Evolutionary conservation across 2,329 filamentous ascomycete genomes (phyloP).

Genomic region (Chalara sp.): DNA sequence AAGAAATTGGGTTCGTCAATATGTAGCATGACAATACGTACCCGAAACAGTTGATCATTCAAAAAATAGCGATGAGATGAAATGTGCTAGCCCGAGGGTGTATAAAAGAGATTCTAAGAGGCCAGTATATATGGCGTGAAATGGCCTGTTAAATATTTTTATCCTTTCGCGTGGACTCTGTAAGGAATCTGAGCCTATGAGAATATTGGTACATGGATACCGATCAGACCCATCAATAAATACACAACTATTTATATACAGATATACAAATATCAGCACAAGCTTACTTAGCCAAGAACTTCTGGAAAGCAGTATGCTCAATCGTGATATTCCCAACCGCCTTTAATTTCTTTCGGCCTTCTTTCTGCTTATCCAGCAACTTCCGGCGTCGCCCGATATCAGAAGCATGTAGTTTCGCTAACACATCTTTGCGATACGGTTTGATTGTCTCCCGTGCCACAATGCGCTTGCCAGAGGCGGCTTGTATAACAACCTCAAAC

Average conservation of each 20-base stretch:
- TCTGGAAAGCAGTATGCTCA: conserved; percentile 91
- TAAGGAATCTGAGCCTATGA: too few relatives aligned
- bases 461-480: conserved; percentile 73
- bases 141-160: too few relatives aligned
- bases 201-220: too few relatives aligned
- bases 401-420: conserved; percentile 86
- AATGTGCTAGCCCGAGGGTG: not conserved
- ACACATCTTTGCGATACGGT: conserved; percentile 91
- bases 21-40: too few relatives aligned
- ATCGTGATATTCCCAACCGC: conserved; percentile 90
- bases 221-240: too few relatives aligned
- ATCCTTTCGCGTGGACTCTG: too few relatives aligned
- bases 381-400: conserved; percentile 80
- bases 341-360: conserved; percentile 80
- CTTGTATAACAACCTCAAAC: conserved; percentile 95
- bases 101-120: not conserved
- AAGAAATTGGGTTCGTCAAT: too few relatives aligned
- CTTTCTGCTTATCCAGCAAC: conserved; percentile 93
- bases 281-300: conserved; percentile 75
- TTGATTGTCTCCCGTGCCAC: conserved; percentile 93
- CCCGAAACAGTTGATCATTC: too few relatives aligned
- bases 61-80: not conserved
- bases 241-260: not conserved
- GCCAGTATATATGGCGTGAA: too few relatives aligned
- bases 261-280: not conserved